Evolutionary conservation across 331 rosid genomes (phyloP).

Genomic region (Cydonia oblonga): DNA sequence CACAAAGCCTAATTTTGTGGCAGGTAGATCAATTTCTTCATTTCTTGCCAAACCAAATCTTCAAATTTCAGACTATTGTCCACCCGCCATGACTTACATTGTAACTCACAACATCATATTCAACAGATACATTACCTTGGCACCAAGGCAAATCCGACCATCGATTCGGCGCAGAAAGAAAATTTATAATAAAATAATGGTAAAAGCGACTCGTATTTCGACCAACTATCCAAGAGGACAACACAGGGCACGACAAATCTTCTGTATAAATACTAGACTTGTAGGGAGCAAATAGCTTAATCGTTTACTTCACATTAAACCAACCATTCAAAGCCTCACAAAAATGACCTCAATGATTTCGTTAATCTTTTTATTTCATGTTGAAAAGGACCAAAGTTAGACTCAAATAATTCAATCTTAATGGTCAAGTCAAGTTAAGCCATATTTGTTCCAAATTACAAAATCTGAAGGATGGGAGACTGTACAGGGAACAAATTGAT

Average conservation of each 20-base stretch:
- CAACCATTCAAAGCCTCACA: background rate
- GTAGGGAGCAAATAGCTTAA: background rate
- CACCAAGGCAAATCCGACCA: background rate
- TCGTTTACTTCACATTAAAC: background rate
- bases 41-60: background rate
- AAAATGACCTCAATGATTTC: background rate
- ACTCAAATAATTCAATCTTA: background rate
- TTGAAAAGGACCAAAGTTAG: background rate
- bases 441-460: slow-evolving; percentile 1
- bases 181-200: background rate
- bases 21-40: background rate
- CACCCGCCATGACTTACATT: no score
- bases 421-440: background rate
- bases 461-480: background rate
- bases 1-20: background rate
- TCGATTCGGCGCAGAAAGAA: background rate
- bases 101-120: background rate
- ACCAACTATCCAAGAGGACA: background rate
- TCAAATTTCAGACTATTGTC: background rate
- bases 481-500: slow-evolving; percentile 15
- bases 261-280: background rate
- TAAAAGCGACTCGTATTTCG: background rate
- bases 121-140: background rate
- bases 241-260: background rate
- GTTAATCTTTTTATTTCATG: background rate